phyloP scores from a whole-genome alignment of 2,329 filamentous ascomycete species.

The Hypoxylon sp. region DNA sequence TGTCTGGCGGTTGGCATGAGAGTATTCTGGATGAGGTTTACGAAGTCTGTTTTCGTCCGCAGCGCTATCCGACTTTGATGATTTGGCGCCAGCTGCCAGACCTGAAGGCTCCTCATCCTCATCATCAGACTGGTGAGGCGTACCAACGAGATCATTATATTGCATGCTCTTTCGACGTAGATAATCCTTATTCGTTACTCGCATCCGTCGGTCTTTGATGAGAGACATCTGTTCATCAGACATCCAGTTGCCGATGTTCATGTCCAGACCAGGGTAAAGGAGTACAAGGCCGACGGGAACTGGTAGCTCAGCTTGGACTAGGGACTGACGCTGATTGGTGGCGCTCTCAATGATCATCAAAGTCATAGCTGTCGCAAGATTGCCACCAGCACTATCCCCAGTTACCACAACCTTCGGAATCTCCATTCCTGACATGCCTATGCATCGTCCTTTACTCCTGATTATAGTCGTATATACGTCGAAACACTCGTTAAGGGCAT shows the following conservation, averaged over 20 bases:
- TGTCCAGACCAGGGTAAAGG: conserved; percentile 91
- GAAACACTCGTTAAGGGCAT: conserved; percentile 88
- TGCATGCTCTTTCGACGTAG: conserved; percentile 89
- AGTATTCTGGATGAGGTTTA: conserved; percentile 65
- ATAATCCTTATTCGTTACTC: conserved; percentile 83
- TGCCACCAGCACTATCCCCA: conserved; percentile 87
- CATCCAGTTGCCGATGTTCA: conserved; percentile 99
- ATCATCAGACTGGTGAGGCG: conserved; percentile 84
- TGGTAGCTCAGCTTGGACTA: conserved; percentile 73
- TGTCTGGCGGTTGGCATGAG: conserved; percentile 62
- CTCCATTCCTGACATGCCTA: conserved; percentile 78
- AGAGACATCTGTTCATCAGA: conserved; percentile 97
- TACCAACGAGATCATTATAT: conserved; percentile 86
- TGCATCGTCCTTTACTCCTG: conserved; percentile 78
- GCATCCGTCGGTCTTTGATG: conserved; percentile 84
- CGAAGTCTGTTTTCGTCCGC: conserved; percentile 47
- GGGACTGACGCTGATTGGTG: conserved; percentile 68
- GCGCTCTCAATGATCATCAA: conserved; percentile 90
- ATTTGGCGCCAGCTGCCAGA: conserved; percentile 34
- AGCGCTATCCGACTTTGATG: conserved; percentile 38
- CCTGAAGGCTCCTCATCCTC: conserved; percentile 68
- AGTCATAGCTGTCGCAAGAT: conserved; percentile 83
- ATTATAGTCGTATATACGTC: conserved; percentile 85
- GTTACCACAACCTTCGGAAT: conserved; percentile 79
- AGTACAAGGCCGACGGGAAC: conserved; percentile 85